A percentile compares a stretch with the other conserved stretches of the same genome.
Evolutionary conservation across 139 green algal genomes (phyloP).

Genomic region (Chlamydomonas asymmetrica): DNA sequence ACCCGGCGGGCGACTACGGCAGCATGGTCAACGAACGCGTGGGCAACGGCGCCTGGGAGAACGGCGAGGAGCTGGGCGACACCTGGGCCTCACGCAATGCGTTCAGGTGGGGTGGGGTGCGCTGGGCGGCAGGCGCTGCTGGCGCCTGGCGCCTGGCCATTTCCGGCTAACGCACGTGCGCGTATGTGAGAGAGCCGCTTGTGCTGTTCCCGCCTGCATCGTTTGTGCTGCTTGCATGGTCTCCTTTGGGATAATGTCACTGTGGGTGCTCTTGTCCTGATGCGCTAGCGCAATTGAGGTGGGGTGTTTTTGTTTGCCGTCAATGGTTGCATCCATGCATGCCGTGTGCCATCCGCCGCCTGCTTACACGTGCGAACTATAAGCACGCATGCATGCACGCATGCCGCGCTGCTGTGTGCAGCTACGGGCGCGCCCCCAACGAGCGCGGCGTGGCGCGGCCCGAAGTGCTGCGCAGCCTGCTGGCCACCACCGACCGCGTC

Average conservation of each 20-base stretch:
- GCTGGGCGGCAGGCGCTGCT: no score
- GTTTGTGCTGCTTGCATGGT: no score
- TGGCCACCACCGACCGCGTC: slow-evolving; percentile 83
- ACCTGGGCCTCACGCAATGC: slow-evolving; percentile 94
- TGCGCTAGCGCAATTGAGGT: no score
- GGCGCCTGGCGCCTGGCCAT: no score
- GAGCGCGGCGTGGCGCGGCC: slow-evolving; percentile 73
- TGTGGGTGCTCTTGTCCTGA: no score
- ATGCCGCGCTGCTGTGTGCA: slow-evolving; percentile 56
- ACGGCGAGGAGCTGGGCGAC: slow-evolving; percentile 87
- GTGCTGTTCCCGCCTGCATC: no score
- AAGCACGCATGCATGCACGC: slow-evolving; percentile 18
- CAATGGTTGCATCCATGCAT: background rate
- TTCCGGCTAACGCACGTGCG: no score
- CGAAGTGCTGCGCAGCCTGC: slow-evolving; percentile 65
- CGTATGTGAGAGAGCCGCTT: no score
- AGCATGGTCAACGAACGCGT: slow-evolving; percentile 99
- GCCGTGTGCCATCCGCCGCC: no score
- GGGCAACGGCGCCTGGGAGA: slow-evolving; percentile 76
- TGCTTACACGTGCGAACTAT: no score
- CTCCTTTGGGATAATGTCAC: no score
- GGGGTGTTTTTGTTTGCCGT: no score
- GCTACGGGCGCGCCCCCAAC: slow-evolving; percentile 66
- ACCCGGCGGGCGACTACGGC: slow-evolving; percentile 94
- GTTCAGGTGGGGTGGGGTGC: slow-evolving; percentile 91